Percentiles rank a stretch among this genome's conserved stretches.
phyloP scores from a whole-genome alignment of 139 green algal genomes.

The Tetradesmus obliquus region DNA sequence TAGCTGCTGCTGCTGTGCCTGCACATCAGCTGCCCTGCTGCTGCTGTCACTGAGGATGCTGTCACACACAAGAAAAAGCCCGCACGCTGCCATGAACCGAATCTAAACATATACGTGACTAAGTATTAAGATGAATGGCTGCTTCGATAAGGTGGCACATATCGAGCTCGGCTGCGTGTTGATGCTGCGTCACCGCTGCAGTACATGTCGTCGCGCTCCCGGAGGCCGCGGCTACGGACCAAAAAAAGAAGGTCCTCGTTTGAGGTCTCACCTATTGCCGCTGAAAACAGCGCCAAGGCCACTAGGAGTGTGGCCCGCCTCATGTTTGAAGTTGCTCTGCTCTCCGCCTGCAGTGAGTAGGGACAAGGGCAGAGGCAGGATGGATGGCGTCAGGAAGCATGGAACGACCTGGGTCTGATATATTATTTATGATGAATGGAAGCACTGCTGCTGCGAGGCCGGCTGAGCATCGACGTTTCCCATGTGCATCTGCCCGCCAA shows the following conservation, averaged over 20 bases:
- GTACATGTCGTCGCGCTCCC: background rate
- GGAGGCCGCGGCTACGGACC: background rate
- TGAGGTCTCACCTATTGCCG: background rate
- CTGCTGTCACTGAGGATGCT: background rate
- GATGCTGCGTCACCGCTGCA: background rate
- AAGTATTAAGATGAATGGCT: no score
- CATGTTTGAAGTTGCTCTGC: background rate
- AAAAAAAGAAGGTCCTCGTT: background rate
- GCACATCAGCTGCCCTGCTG: background rate
- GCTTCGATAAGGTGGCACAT: background rate
- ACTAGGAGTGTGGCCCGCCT: conserved; percentile 2
- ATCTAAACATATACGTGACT: background rate
- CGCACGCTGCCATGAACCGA: background rate
- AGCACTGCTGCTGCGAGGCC: background rate
- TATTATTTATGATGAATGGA: background rate
- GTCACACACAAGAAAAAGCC: background rate
- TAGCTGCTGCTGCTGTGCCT: background rate
- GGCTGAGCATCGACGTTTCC: background rate
- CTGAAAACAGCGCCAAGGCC: conserved; percentile 20
- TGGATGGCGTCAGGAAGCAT: background rate
- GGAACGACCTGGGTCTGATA: background rate
- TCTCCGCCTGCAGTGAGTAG: background rate
- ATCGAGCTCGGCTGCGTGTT: background rate
- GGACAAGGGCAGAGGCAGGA: background rate
- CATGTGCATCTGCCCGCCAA: conserved; percentile 1